Evolutionary conservation across 169 alveolate genomes (phyloP).

Genomic region (Theileria parva): DNA sequence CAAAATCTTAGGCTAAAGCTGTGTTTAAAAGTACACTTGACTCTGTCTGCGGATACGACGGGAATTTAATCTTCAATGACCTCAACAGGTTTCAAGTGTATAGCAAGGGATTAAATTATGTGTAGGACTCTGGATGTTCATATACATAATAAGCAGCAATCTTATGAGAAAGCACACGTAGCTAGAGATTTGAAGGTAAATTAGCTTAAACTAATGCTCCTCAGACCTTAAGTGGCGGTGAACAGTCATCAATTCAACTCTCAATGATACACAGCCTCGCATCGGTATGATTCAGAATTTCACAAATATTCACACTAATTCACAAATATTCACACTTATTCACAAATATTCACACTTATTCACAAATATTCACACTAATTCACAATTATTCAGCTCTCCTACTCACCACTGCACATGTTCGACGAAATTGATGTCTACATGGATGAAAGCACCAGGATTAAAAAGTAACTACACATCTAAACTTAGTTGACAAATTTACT

Average conservation of each 20-base stretch:
- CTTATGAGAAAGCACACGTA: slow-evolving; percentile 51
- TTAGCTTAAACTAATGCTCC: not conserved
- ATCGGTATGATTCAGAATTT: not conserved
- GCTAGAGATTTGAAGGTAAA: slow-evolving; percentile 63
- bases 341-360: no score
- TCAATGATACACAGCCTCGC: slow-evolving; percentile 68
- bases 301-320: not conserved
- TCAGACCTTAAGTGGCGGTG: slow-evolving; percentile 70
- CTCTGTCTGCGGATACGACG: slow-evolving; percentile 60
- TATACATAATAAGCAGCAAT: slow-evolving; percentile 61
- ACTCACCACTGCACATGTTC: slow-evolving; percentile 65
- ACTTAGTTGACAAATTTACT: not conserved
- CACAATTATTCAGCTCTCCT: slow-evolving; percentile 22
- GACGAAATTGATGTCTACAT: slow-evolving; percentile 69
- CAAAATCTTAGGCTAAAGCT: slow-evolving; percentile 34
- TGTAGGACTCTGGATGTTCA: slow-evolving; percentile 57
- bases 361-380: no score
- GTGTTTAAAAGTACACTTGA: slow-evolving; percentile 56
- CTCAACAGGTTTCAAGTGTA: slow-evolving; percentile 17
- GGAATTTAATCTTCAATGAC: slow-evolving; percentile 63
- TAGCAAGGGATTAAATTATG: not conserved
- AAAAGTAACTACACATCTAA: slow-evolving; percentile 23
- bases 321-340: not conserved
- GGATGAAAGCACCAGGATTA: slow-evolving; percentile 65
- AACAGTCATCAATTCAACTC: slow-evolving; percentile 63